These are phyloP conservation scores for Phyllosticta citribraziliensis DNA, from an alignment of 2,329 filamentous ascomycete genomes.

Conservation along the genomic window DNA sequence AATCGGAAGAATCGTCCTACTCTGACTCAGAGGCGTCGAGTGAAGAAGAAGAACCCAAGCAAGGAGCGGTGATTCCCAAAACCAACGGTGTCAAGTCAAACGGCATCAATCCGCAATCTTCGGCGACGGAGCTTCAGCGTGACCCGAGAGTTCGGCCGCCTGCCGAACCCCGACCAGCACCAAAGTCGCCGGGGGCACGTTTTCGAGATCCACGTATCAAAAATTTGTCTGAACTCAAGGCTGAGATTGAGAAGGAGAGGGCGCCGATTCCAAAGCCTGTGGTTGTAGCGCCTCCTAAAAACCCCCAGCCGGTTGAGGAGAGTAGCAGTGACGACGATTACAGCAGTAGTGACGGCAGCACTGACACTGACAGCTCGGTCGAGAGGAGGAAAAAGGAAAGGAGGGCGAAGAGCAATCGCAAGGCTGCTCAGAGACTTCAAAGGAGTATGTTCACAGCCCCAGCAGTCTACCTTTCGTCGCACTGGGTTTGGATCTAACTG, in stretches of 20 bases:
- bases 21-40: neutral
- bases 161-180: neutral
- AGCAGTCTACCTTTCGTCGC: too few species aligned
- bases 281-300: neutral
- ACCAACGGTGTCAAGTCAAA: neutral
- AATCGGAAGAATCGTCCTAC: neutral
- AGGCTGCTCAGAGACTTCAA: too few species aligned
- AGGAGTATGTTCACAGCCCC: too few species aligned
- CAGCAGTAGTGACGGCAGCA: neutral
- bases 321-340: neutral
- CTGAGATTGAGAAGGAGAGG: neutral
- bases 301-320: neutral
- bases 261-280: neutral
- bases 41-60: too few species aligned
- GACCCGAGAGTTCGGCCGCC: too few species aligned
- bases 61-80: neutral
- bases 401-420: neutral
- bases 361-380: neutral
- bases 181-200: too few species aligned
- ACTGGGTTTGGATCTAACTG: too few species aligned
- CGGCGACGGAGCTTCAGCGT: too few species aligned
- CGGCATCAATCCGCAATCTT: neutral
- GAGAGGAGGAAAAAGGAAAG: neutral
- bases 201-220: neutral
- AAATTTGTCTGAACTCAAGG: neutral